These are phyloP conservation scores for Taphrina communis DNA, from an alignment of 1,139 yeast species.

Conservation along the genomic window DNA sequence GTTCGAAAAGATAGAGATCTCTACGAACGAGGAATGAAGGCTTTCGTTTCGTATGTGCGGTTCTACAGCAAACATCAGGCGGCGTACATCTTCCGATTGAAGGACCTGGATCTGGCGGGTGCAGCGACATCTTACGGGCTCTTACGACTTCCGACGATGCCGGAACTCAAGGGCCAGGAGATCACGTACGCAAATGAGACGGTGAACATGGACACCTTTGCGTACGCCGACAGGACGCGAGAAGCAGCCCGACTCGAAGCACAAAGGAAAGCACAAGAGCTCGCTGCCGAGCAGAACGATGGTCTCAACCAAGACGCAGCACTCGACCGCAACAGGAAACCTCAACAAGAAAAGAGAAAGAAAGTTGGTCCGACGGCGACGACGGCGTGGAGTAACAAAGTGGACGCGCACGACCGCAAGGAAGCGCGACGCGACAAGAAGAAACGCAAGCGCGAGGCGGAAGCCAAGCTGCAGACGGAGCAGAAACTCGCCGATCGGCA, in stretches of 20 bases:
- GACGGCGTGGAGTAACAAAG: constrained; percentile 76
- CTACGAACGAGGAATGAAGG: constrained; percentile 59
- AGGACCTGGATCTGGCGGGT: constrained; percentile 71
- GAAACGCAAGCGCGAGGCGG: constrained; percentile 67
- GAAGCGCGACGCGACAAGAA: constrained; percentile 64
- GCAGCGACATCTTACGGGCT: constrained; percentile 80
- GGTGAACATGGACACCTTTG: constrained; percentile 39
- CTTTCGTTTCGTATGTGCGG: constrained; percentile 82
- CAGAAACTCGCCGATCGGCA: background rate
- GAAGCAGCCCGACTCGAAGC: constrained; percentile 42
- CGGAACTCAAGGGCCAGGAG: constrained; percentile 63
- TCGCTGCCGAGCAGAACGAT: background rate
- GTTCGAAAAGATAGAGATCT: constrained; percentile 42
- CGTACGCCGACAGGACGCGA: constrained; percentile 40
- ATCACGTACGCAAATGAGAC: constrained; percentile 38
- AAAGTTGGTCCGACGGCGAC: constrained; percentile 56
- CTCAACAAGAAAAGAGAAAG: constrained; percentile 52
- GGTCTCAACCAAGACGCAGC: background rate
- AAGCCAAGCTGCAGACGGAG: background rate
- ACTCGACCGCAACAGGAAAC: background rate
- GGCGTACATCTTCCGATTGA: constrained; percentile 80
- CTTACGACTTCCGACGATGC: constrained; percentile 89
- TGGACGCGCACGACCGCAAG: constrained; percentile 50
- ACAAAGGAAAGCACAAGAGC: constrained; percentile 26
- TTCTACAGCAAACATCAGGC: constrained; percentile 93